Evolutionary conservation across 2,329 filamentous ascomycete genomes (phyloP).

Genomic region (Fusarium sp.): DNA sequence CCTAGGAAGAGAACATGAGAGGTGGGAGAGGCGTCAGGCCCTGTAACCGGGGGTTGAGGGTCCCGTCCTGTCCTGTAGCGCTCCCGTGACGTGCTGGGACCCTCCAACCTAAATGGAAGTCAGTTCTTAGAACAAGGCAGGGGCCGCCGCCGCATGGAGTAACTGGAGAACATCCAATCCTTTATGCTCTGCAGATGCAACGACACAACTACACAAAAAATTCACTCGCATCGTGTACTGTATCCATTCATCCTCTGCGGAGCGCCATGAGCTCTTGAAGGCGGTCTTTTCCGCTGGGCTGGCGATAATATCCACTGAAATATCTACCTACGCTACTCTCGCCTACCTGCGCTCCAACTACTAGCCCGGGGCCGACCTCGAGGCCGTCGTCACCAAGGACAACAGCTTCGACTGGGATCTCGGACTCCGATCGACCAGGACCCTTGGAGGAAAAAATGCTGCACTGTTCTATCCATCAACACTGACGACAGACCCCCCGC

Average conservation of each 20-base stretch:
- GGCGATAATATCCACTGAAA: slow-evolving; percentile 26
- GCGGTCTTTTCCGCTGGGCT: slow-evolving; percentile 32
- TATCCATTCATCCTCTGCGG: not conserved
- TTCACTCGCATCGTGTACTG: slow-evolving; percentile 7
- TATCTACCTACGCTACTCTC: slow-evolving; percentile 12
- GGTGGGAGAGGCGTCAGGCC: slow-evolving; percentile 32
- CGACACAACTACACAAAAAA: slow-evolving; percentile 22
- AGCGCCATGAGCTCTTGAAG: slow-evolving; percentile 40
- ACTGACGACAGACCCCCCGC: slow-evolving; percentile 34
- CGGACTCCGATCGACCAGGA: slow-evolving; percentile 33
- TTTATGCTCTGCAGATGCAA: slow-evolving; percentile 34
- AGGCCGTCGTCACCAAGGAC: slow-evolving; percentile 38
- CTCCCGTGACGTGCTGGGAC: slow-evolving; percentile 36
- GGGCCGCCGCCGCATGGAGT: slow-evolving; percentile 6
- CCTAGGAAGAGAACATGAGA: slow-evolving; percentile 27
- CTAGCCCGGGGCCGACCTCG: slow-evolving; percentile 3
- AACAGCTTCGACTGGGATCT: slow-evolving; percentile 30
- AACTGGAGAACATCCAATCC: slow-evolving; percentile 22
- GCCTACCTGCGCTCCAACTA: slow-evolving; percentile 10
- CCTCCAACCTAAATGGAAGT: slow-evolving; percentile 16
- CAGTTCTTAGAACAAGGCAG: slow-evolving; percentile 8
- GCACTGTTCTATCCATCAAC: slow-evolving; percentile 29
- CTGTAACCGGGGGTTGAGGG: slow-evolving; percentile 26
- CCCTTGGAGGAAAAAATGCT: slow-evolving; percentile 42
- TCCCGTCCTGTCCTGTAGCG: slow-evolving; percentile 19